These are phyloP conservation scores for Peronospora destructor DNA, from an alignment of 352 stramenopile species.

Conservation along the genomic window DNA sequence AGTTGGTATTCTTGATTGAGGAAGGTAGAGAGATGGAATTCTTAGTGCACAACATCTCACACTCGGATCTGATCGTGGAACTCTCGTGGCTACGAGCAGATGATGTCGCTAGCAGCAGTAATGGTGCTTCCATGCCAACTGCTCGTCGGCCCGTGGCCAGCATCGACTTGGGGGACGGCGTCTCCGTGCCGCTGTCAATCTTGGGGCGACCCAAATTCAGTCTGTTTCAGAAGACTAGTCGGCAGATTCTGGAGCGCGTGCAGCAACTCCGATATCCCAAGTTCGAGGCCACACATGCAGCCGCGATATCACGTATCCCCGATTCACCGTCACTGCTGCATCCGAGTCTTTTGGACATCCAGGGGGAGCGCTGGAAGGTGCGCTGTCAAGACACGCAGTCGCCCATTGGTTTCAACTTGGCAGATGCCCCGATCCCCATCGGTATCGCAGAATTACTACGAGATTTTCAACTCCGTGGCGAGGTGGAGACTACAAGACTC, in stretches of 20 bases:
- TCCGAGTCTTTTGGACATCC: slow-evolving; percentile 59
- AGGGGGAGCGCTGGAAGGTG: slow-evolving; percentile 44
- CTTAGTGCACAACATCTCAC: slow-evolving; percentile 95
- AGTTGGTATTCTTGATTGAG: not conserved
- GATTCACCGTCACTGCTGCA: slow-evolving; percentile 47
- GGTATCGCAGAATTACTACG: slow-evolving; percentile 29
- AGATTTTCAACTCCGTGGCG: slow-evolving; percentile 63
- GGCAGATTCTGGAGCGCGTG: slow-evolving; percentile 62
- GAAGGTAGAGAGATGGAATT: slow-evolving; percentile 73
- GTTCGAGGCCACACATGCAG: slow-evolving; percentile 11
- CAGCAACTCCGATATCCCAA: slow-evolving; percentile 32
- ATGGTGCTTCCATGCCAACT: slow-evolving; percentile 7
- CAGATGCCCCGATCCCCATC: slow-evolving; percentile 48
- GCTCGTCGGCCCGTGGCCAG: slow-evolving; percentile 2
- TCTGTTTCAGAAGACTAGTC: slow-evolving; percentile 75
- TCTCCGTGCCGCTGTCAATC: slow-evolving; percentile 40
- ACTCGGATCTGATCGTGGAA: slow-evolving; percentile 93
- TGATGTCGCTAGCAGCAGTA: slow-evolving; percentile 12
- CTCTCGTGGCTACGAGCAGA: slow-evolving; percentile 67
- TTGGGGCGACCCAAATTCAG: slow-evolving; percentile 85
- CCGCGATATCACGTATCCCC: slow-evolving; percentile 15
- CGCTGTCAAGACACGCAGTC: slow-evolving; percentile 56
- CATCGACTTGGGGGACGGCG: slow-evolving; percentile 20
- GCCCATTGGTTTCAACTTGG: slow-evolving; percentile 71
- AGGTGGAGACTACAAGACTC: slow-evolving; percentile 47